These are phyloP conservation scores for Coemansia sp. DNA, from an alignment of 192 early-diverging fungal species.

Conservation along the genomic window DNA sequence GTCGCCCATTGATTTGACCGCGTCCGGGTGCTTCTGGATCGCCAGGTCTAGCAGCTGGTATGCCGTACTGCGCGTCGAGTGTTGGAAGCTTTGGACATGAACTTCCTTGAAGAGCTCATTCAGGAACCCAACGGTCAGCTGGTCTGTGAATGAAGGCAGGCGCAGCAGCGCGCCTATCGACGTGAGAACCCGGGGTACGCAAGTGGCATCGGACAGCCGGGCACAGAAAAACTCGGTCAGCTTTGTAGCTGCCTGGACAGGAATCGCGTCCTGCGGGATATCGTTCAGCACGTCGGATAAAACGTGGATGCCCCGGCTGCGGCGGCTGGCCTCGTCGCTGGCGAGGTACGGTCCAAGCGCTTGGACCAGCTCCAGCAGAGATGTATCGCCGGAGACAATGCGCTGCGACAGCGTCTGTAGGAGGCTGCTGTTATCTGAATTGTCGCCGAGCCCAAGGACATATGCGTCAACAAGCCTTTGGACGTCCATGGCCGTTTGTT, in stretches of 20 bases:
- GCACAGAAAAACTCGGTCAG: constrained; percentile 77
- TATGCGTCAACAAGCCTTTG: constrained; percentile 56
- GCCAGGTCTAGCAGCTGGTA: constrained; percentile 75
- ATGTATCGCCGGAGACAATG: constrained; percentile 58
- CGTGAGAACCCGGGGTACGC: constrained; percentile 67
- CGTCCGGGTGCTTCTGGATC: constrained; percentile 60
- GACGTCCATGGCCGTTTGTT: constrained; percentile 28
- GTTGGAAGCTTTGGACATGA: constrained; percentile 90
- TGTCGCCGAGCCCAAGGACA: constrained; percentile 50
- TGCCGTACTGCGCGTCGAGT: constrained; percentile 74
- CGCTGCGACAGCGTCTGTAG: constrained; percentile 26
- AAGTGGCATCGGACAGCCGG: constrained; percentile 71
- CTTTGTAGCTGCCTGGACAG: constrained; percentile 44
- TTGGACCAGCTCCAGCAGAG: constrained; percentile 79
- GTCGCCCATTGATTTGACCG: constrained; percentile 64
- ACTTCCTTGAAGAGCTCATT: constrained; percentile 75
- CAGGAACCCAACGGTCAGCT: constrained; percentile 59
- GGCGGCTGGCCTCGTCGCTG: constrained; percentile 78
- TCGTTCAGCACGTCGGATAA: constrained; percentile 65
- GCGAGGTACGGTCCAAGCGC: constrained; percentile 76
- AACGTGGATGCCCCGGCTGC: constrained; percentile 79
- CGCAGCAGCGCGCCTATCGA: constrained; percentile 65
- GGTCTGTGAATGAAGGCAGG: constrained; percentile 62
- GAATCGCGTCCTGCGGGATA: constrained; percentile 35
- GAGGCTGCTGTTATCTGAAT: constrained; percentile 44